These are phyloP conservation scores for Suillus hirtellus DNA, from an alignment of 768 basidiomycete species.

Conservation along the genomic window DNA sequence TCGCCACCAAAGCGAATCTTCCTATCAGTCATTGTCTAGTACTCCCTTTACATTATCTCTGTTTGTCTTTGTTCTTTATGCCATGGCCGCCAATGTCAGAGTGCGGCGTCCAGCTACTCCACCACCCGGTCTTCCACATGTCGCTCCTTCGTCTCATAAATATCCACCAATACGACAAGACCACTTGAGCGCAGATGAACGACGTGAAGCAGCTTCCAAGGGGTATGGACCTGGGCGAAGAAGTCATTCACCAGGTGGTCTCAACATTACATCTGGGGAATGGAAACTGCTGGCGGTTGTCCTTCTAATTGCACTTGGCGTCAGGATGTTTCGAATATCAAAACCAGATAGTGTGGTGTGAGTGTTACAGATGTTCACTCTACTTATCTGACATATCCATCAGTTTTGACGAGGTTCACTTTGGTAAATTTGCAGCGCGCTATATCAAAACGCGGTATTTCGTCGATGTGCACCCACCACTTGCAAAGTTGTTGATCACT, in stretches of 20 bases:
- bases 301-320: conserved; percentile 68
- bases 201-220: conserved; percentile 67
- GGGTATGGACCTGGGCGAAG: conserved; percentile 55
- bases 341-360: conserved; percentile 92
- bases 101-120: conserved; percentile 71
- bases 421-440: conserved; percentile 93
- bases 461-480: conserved; percentile 95
- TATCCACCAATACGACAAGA: conserved; percentile 66
- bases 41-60: conserved; percentile 8
- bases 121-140: conserved; percentile 46
- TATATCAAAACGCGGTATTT: conserved; percentile 93
- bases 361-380: conserved; percentile 34
- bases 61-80: conserved; percentile 8
- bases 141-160: conserved; percentile 41
- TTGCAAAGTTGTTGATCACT: conserved; percentile 95
- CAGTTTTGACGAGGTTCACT: conserved; percentile 98
- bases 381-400: neutral
- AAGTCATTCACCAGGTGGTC: conserved; percentile 55
- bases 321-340: conserved; percentile 84
- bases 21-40: neutral
- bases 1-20: neutral
- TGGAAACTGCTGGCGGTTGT: conserved; percentile 72
- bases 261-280: conserved; percentile 68
- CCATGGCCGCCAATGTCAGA: conserved; percentile 54
- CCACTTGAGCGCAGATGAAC: conserved; percentile 73